phyloP scores from a whole-genome alignment of 1,139 yeast genomes.

The Candida glucosophila region DNA sequence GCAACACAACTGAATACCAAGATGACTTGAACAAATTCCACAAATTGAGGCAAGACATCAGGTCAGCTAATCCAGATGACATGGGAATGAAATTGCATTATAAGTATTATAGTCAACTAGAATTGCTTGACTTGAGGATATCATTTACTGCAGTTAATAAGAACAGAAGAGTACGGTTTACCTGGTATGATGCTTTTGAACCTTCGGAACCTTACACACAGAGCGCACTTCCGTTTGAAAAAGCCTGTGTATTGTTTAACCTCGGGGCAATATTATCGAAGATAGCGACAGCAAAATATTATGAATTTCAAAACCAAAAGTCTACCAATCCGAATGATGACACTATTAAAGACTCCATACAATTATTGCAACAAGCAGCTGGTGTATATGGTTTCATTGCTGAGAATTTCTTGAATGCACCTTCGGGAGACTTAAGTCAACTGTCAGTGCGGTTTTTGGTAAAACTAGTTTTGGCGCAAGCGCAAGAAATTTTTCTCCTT shows the following conservation, averaged over 20 bases:
- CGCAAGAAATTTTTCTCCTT: constrained; percentile 75
- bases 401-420: constrained; percentile 85
- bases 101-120: constrained; percentile 75
- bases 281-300: constrained; percentile 45
- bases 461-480: constrained; percentile 71
- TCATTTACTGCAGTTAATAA: constrained; percentile 56
- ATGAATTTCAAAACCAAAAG: constrained; percentile 36
- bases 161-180: constrained; percentile 47
- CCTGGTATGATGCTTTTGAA: constrained; percentile 74
- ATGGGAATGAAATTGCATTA: constrained; percentile 47
- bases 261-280: constrained; percentile 28
- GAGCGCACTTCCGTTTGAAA: constrained; percentile 72
- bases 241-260: constrained; percentile 77
- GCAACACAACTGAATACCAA: constrained; percentile 48
- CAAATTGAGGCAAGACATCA: constrained; percentile 53
- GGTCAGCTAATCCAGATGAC: constrained; percentile 47
- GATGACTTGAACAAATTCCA: constrained; percentile 50
- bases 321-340: constrained; percentile 26
- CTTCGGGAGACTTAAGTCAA: constrained; percentile 68
- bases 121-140: constrained; percentile 66
- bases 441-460: constrained; percentile 60
- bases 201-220: constrained; percentile 31
- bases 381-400: constrained; percentile 67
- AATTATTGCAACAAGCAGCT: constrained; percentile 65
- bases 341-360: constrained; percentile 48